These are phyloP conservation scores for Aethionema arabicum DNA, from an alignment of 345 rosid genomes.

Conservation along the genomic window DNA sequence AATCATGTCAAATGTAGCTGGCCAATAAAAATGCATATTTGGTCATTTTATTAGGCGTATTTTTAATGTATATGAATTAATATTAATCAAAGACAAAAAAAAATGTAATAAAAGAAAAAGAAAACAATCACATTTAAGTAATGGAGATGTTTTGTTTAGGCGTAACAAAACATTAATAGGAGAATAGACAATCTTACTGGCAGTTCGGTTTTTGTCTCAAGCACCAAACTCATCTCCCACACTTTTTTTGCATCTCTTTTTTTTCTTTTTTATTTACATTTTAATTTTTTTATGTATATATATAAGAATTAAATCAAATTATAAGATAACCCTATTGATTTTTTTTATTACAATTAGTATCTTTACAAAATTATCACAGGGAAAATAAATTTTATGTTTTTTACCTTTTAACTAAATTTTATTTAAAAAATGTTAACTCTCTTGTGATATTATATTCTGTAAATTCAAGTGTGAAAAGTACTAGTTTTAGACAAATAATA, in stretches of 20 bases:
- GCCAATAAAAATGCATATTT: too few relatives aligned
- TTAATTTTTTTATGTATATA: slow-evolving; percentile 7
- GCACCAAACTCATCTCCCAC: slow-evolving; percentile 37
- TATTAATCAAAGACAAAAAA: background rate
- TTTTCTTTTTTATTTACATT: slow-evolving; percentile 6
- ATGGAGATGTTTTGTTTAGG: slow-evolving; percentile 33
- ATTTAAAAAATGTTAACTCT: too few relatives aligned
- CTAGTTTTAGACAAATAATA: too few relatives aligned
- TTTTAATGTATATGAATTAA: background rate
- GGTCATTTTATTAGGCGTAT: too few relatives aligned
- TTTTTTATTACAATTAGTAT: too few relatives aligned
- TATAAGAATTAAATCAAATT: background rate
- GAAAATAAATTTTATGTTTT: too few relatives aligned
- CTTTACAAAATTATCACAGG: too few relatives aligned
- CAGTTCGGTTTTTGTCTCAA: slow-evolving; percentile 40
- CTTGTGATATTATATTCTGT: too few relatives aligned
- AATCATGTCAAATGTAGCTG: too few relatives aligned
- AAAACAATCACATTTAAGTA: slow-evolving; percentile 31
- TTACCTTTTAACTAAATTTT: too few relatives aligned
- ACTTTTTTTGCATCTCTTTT: slow-evolving; percentile 28
- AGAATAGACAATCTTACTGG: slow-evolving; percentile 39
- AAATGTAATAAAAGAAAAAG: background rate
- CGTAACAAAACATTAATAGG: slow-evolving; percentile 36
- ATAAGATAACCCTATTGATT: too few relatives aligned
- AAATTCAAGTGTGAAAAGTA: too few relatives aligned